Base-by-base conservation (phyloP, 2,329 filamentous ascomycete genomes). In the Allantophomopsis cytisporea region DNA sequence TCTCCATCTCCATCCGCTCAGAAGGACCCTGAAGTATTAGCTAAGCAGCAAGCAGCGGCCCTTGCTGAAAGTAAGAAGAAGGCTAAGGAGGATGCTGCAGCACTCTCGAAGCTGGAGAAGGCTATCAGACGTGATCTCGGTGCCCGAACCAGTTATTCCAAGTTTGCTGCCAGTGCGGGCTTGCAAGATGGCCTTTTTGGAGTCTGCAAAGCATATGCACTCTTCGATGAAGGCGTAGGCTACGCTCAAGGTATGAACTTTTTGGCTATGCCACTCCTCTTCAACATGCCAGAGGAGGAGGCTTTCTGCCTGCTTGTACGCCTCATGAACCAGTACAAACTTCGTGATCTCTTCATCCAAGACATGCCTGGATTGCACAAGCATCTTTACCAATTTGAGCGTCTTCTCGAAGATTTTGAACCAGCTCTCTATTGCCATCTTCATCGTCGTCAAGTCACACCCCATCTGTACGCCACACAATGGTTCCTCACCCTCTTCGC, bases 231-330 rank as follows among this genome's bases (percentile, higher is more conserved):
- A 53, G 82, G 71, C 7, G 91, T 98, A 30, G 89, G 91, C 23
- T 98, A 98, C 59, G 89, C 93, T 0, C 91, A 98, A 60, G 91
- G 91, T 55, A 95, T 98, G 83, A 98, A 96, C 56, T 98, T 98
- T 54, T 76, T 98, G 43, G 83, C 87, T 37, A 96, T 96, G 87
- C 91, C 93, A 17, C 60, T 98, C 14, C 67, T 98, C 1, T 95
- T 98, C 64, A 96, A 95, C 57, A 94, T 96, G 88, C 83, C 88
- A 2, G 89, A 96, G 61, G 87, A 94, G 55, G 91, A 98, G 61
- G 89, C 91, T 0, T 98, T 98, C 55, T 91, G 86, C 51, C 66
- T 98, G 14, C 73, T 98, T 18, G 87, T 95, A 14, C 80, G 86
- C 47, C 63, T 98, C 39, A 98, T 98, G 91, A 93, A 93, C 62